Base-by-base conservation (phyloP, 1,139 yeast genomes). In the Kurtzmaniella natalensis region DNA sequence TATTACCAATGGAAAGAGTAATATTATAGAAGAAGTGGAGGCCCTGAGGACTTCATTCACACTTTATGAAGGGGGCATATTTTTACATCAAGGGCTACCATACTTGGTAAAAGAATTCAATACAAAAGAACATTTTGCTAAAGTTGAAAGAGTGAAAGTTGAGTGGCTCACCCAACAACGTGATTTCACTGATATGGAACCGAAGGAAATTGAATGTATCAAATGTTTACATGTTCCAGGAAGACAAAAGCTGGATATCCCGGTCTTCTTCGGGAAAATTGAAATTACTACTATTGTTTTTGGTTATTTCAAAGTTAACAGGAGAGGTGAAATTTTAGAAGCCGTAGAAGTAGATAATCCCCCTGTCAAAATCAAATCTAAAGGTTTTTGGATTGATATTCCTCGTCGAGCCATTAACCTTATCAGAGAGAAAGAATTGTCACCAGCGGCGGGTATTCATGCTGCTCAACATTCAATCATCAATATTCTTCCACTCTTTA, bases 121-220 rank as follows among this genome's bases (percentile, higher is more conserved):
- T 45, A 67, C 83, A 0, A 85, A 84, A 21, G 81, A 76, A 10
- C 71, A 70, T 37, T 85, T 62, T 56, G 97, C 97, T 0, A 81
- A 81, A 41, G 96, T 89, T 2, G 81, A 78, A 45, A 61, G 95
- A 37, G 96, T 89, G 0, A 80, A 82, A 46, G 97, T 92, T 7
- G 95, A 89, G 43, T 92, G 98, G 96, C 73, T 78, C 1, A 92
- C 99, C 0, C 72, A 73, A 34, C 97, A 92, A 50, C 65, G 98
- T 36, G 98, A 94, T 55, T 92, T 72, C 46, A 86, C 96, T 0
- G 95, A 92, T 54, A 82, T 89, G 9, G 97, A 94, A 53, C 96
- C 99, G 0, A 56, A 70, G 19, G 82, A 81, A 47, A 81, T 82
- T 32, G 88, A 83, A 45, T 58, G 66, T 36, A 73, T 84, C 6